Base-by-base conservation (phyloP, 2,329 filamentous ascomycete genomes). In the Malbranchea zuffiana region DNA sequence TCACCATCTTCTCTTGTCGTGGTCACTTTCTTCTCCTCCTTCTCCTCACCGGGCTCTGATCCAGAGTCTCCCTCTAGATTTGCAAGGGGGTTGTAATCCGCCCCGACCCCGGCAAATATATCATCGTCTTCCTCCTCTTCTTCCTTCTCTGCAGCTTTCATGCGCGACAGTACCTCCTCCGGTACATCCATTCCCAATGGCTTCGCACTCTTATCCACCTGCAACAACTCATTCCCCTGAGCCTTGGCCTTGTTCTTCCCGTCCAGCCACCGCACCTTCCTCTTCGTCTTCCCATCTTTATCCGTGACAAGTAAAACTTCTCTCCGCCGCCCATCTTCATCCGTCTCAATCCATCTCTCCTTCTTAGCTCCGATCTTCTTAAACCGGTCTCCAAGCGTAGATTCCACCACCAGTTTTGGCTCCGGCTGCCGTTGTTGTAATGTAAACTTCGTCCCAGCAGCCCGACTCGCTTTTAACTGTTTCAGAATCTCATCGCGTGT, bases 71-170 rank as follows among this genome's bases (percentile, higher is more conserved):
- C 64, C n/a, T 68, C 65, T 3, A 71, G 47, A 19, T 63, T 66
- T 5, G 64, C 72, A 25, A 79, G 63, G 2, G 75, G 75, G 44
- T 79, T 66, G 51, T 77, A 79, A 31, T 71, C 70, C 4, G 64
- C 66, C 2, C 73, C 74, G 2, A 71, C 72, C 2, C 71, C 74
- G 25, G 64, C 69, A 46, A 79, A 80, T 32, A 80, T 79, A 50
- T 78, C 74, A 18, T 71, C 71, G 26, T 75, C 71, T 4, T 71
- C 67, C 2, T 69, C 65, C 10, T 61, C 55, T n/a, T 60, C 61
- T 29, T 62, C 54, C 13, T 45, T 48, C 18, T 51, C 44, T 12
- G 50, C 40, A 27, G 46, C 43, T 18, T 54, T 52, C 30, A 51
- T 50, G 39, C 53, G 58, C 2, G 59, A 54, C 12, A 56, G 53